Evolutionary conservation across 2,329 filamentous ascomycete species (phyloP).

Genomic region (Talaromyces islandicus): DNA sequence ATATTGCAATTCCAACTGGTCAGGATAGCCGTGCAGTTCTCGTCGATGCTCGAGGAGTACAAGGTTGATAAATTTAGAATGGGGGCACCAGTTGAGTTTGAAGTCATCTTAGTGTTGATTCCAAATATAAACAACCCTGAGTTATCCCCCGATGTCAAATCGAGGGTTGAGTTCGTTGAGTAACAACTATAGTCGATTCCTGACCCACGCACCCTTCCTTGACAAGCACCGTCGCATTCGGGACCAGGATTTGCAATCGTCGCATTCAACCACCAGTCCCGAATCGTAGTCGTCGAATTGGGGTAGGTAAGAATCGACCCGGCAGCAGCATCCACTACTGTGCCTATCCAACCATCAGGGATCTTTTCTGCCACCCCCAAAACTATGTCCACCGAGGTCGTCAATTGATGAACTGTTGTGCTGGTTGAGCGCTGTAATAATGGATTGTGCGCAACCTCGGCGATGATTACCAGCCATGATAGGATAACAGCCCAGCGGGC

Average conservation of each 20-base stretch:
- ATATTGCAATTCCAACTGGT: constrained; percentile 1
- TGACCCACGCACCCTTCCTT: not conserved
- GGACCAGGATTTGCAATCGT: not conserved
- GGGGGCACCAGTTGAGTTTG: not conserved
- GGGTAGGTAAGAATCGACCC: not conserved
- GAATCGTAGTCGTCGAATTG: not conserved
- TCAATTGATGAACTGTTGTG: not conserved
- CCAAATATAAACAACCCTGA: not conserved
- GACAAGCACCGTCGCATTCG: not conserved
- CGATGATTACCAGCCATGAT: not conserved
- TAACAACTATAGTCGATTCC: not conserved
- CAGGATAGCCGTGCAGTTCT: not conserved
- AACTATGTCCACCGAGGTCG: not conserved
- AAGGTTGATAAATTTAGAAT: not conserved
- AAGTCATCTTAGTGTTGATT: not conserved
- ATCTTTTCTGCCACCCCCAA: not conserved
- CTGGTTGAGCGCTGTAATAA: not conserved
- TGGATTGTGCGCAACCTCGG: not conserved
- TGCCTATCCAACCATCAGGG: constrained; percentile 1
- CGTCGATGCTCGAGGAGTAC: not conserved
- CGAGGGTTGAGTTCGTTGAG: not conserved
- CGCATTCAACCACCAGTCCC: not conserved
- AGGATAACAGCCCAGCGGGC: not conserved
- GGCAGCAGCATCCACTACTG: not conserved
- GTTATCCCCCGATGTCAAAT: not conserved